A percentile compares a stretch with the other conserved stretches of the same genome.
phyloP scores from a whole-genome alignment of 768 basidiomycete species.

The Coprinopsis cinerea region DNA sequence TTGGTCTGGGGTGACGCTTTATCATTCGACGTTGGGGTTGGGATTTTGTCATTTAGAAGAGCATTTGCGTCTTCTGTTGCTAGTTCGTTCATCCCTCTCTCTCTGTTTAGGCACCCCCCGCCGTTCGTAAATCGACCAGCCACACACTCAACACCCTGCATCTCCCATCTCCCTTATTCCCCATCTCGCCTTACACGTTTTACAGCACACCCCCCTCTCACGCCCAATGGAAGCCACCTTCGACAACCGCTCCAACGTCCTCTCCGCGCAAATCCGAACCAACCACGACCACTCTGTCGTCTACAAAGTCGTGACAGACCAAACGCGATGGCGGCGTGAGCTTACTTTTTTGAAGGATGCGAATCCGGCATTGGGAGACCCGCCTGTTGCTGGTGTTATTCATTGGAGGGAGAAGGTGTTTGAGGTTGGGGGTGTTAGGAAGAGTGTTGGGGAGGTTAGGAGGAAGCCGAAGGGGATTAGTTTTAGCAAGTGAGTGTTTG shows the following conservation, averaged over 20 bases:
- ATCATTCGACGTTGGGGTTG: too few relatives aligned
- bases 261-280: constrained; percentile 37
- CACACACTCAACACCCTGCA: too few relatives aligned
- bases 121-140: too few relatives aligned
- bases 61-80: too few relatives aligned
- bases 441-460: constrained; percentile 34
- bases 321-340: constrained; percentile 36
- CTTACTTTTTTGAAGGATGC: constrained; percentile 41
- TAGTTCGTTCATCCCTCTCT: too few relatives aligned
- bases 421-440: constrained; percentile 38
- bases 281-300: constrained; percentile 39
- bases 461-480: constrained; percentile 32
- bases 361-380: constrained; percentile 32
- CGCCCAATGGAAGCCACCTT: constrained; percentile 54
- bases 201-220: too few relatives aligned
- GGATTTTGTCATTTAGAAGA: too few relatives aligned
- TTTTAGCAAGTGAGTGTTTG: constrained; percentile 26
- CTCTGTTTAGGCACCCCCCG: too few relatives aligned
- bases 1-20: too few relatives aligned
- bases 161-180: too few relatives aligned
- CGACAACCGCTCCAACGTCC: constrained; percentile 45
- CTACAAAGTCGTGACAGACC: constrained; percentile 39
- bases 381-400: constrained; percentile 38
- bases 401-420: constrained; percentile 46
- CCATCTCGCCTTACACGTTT: too few relatives aligned